Base-by-base conservation (phyloP, 768 basidiomycete genomes). In the Leccinum obscurum region DNA sequence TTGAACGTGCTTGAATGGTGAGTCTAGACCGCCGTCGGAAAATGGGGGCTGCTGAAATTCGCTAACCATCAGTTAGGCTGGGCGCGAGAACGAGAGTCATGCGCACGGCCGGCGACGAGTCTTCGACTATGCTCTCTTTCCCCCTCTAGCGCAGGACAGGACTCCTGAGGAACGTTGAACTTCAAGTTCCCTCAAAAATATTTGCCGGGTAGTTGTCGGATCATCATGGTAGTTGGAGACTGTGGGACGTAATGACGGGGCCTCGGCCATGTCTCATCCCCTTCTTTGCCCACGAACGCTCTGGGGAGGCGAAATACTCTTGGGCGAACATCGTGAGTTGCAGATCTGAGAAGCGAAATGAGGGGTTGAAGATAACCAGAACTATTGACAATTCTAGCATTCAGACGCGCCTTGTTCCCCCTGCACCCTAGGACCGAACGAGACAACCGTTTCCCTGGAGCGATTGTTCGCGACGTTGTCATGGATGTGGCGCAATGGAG, bases 211-310 rank as follows among this genome's bases (percentile, higher is more conserved):
- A 57, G 35, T 22, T n/a, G 3, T 34, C 24, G 11, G 58, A 32
- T 52, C 22, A 53, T 39, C 37, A 51, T 17, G 51, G 55, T 5
- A 28, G 28, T 15, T 2, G 32, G 32, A 34, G 32, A 34, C 32
- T 34, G 32, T 34, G 11, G 53, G 60, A 57, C 66, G 58, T 68
- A 60, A 59, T 35, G 41, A 17, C 5, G 34, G 52, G 34, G 14
- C 52, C 55, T 58, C 44, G 55, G 32, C 11, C 32, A 44, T 22
- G 44, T 52, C 26, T 55, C 35, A 7, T 13, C 49, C 49, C 13
- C 46, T 37, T 53, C 30, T 3, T 35, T 49, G 30, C 46, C 51
- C 52, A 58, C 34, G 35, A 52, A 39, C 14, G 26, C 20, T n/a
- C 34, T 15, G n/a, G 52, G 35, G 49, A 17, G 37, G 46, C 41